Evolutionary conservation across 305 asterid species (phyloP).

Genomic region (Coffea humblotiana): DNA sequence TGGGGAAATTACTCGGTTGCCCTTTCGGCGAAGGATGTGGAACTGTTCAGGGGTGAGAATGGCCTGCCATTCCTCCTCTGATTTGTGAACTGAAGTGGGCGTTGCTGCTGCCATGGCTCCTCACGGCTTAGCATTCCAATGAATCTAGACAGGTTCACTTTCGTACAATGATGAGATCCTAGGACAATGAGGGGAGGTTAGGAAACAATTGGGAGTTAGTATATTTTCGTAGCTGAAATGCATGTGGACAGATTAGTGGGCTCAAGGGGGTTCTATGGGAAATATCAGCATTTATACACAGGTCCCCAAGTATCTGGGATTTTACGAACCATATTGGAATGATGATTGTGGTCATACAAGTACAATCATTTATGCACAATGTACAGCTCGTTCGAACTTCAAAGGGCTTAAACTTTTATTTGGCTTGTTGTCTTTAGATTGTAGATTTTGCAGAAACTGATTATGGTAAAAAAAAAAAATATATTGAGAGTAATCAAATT

Average conservation of each 20-base stretch:
- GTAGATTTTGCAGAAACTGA: too few relatives aligned
- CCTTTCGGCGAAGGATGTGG: slow-evolving; percentile 66
- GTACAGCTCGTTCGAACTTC: background rate
- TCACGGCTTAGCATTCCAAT: background rate
- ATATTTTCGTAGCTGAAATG: background rate
- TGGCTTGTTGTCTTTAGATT: too few relatives aligned
- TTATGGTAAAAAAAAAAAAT: too few relatives aligned
- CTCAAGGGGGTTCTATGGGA: background rate
- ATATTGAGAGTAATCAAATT: too few relatives aligned
- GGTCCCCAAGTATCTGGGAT: background rate
- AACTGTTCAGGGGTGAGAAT: slow-evolving; percentile 64
- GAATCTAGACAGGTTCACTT: background rate
- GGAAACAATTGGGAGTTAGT: background rate
- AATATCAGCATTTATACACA: background rate
- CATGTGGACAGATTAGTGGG: slow-evolving; percentile 9
- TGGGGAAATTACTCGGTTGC: slow-evolving; percentile 54
- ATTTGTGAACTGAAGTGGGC: slow-evolving; percentile 36
- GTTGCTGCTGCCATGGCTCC: slow-evolving; percentile 37
- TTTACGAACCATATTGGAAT: background rate
- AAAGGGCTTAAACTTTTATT: too few relatives aligned
- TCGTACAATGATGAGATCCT: background rate
- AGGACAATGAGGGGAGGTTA: background rate
- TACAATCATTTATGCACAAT: background rate
- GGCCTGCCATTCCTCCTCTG: slow-evolving; percentile 84
- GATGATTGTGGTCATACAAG: background rate